Evolutionary conservation across 78 protist species (phyloP), one percentile per base, ranked within the genome.

Genomic region (Dictyostelium intermedium): DNA sequence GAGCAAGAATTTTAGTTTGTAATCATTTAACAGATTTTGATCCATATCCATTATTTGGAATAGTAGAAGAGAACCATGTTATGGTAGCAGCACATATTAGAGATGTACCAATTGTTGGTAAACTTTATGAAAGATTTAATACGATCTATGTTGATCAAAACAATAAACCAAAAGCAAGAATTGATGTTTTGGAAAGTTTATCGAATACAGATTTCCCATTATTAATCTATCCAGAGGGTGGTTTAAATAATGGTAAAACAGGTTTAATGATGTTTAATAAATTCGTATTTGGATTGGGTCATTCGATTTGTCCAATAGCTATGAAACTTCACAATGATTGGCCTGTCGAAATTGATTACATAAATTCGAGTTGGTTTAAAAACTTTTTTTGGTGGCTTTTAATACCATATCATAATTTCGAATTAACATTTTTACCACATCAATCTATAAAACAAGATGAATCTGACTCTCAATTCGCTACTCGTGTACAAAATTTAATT

Each of bases 231-330:
- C 93, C 93, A 56, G 93, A 87, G 72, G 93, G 93, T 66, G 93
- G 93, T 16, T 30, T 87, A 16, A 87, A 83, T 16, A 87, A 32
- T 60, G 93, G 93, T 13, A 27, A 76, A 18, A 47, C 35, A 2
- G 93, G 93, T 25, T 56, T 87, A 53, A 87, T 87, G 93, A 87
- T 87, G 93, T 87, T 87, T 60, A 74, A 87, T 8, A 87, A 87
- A 69, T 87, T 87, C 80, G 93, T 87, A 11, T 87, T 87, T 78
- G 84, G 85, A 30, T 76, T 87, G 6, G 85, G 85, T 16, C 66
- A 78, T 39, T 34, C 76, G 0, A 61, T 87, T 20, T 25, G 27
- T 11, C 93, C 93, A n/a, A 50, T 87, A 5, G 60, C 93, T 11
- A 87, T 87, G 84, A 37, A 32, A 27, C 32, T 87, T 2, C 41